phyloP scores from a whole-genome alignment of 2,329 filamentous ascomycete genomes.

The Fusarium sp. region DNA sequence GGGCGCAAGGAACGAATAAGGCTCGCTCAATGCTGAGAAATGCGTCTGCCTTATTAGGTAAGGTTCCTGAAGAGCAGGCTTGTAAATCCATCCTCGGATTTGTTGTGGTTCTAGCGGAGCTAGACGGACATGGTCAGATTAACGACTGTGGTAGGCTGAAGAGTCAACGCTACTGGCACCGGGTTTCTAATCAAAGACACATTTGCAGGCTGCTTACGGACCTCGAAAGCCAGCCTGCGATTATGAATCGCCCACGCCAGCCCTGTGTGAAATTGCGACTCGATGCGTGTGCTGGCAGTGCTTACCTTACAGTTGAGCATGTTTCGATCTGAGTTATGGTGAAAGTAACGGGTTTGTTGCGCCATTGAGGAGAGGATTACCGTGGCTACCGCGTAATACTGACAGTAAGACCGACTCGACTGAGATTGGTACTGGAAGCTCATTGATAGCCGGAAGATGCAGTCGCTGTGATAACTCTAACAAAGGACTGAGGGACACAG shows the following conservation, averaged over 20 bases:
- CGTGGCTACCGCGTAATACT: not conserved
- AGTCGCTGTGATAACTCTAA: conserved; percentile 3
- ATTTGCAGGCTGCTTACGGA: conserved; percentile 22
- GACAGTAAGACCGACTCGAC: not conserved
- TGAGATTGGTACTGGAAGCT: not conserved
- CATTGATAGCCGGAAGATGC: conserved; percentile 1
- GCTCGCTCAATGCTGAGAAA: conserved; percentile 35
- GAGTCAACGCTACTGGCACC: conserved; percentile 8
- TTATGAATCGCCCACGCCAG: conserved; percentile 36
- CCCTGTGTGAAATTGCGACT: conserved; percentile 32
- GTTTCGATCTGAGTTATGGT: not conserved
- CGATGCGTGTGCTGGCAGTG: conserved; percentile 2
- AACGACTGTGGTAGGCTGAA: conserved; percentile 19
- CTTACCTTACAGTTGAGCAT: conserved; percentile 9
- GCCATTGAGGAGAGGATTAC: not conserved
- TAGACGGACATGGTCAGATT: conserved; percentile 23
- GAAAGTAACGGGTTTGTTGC: not conserved
- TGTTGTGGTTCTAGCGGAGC: conserved; percentile 23
- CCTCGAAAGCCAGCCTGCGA: conserved; percentile 20
- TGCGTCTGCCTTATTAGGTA: conserved; percentile 20
- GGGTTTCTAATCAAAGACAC: conserved; percentile 35
- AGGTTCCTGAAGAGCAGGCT: conserved; percentile 17
- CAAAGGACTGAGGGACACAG: not conserved
- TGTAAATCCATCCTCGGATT: conserved; percentile 30
- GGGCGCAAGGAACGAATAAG: conserved; percentile 26